A percentile compares a stretch with the other conserved stretches of the same genome.
phyloP scores from a whole-genome alignment of 306 rosid species.

The Fragaria ananassa region DNA sequence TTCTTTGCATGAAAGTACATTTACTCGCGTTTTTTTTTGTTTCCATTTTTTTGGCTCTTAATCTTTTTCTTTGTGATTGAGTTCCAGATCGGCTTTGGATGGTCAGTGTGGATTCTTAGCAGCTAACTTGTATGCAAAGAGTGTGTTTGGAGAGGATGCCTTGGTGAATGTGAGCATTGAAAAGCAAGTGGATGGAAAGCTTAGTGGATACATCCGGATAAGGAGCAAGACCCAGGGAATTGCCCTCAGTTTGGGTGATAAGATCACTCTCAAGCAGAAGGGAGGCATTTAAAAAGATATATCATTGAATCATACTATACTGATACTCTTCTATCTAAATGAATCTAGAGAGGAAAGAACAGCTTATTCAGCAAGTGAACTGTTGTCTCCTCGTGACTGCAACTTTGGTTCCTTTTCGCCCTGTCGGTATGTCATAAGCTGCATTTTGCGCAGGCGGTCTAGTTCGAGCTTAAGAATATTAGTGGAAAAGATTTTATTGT shows the following conservation, averaged over 20 bases:
- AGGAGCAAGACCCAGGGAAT: conserved; percentile 84
- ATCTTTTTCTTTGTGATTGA: background rate
- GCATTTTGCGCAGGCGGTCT: background rate
- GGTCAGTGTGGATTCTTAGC: conserved; percentile 70
- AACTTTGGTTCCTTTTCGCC: conserved; percentile 1
- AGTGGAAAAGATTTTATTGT: background rate
- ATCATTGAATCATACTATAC: background rate
- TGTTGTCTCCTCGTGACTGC: background rate
- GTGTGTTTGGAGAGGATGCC: conserved; percentile 82
- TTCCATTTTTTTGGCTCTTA: background rate
- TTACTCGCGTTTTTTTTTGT: too few species aligned
- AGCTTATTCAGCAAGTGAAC: background rate
- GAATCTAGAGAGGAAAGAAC: background rate
- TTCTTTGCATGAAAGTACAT: background rate
- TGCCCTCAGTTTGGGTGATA: conserved; percentile 74
- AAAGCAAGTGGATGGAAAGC: conserved; percentile 67
- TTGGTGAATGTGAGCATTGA: conserved; percentile 74
- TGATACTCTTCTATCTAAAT: background rate
- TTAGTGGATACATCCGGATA: conserved; percentile 72
- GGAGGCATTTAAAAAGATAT: conserved; percentile 39
- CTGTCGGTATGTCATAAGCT: conserved; percentile 1
- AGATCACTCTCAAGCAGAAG: conserved; percentile 76
- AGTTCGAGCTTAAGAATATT: background rate
- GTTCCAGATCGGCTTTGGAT: conserved; percentile 54
- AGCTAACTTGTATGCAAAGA: conserved; percentile 67